phyloP scores from a whole-genome alignment of 495 filamentous ascomycete genomes.

The Xylaria nigripes region DNA sequence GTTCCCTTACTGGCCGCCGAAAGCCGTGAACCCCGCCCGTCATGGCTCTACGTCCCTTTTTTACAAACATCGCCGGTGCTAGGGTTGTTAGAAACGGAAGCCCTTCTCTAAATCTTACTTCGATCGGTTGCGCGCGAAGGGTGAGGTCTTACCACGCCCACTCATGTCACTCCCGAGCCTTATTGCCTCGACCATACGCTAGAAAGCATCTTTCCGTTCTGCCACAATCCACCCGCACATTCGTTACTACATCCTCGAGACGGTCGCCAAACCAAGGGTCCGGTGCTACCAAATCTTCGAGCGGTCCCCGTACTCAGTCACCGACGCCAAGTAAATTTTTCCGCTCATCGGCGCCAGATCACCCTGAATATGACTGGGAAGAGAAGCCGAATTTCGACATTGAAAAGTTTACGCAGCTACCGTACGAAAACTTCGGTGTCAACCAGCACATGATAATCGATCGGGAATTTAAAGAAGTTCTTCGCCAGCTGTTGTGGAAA shows the following conservation, averaged over 20 bases:
- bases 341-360: slow-evolving; percentile 9
- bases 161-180: slow-evolving; percentile 2
- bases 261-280: slow-evolving; percentile 9
- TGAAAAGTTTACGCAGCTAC: slow-evolving; percentile 75
- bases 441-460: slow-evolving; percentile 95
- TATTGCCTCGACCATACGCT: neutral
- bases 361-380: slow-evolving; percentile 55
- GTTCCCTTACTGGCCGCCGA: neutral
- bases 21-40: slow-evolving; percentile 2
- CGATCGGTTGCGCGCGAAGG: neutral
- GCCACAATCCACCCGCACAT: slow-evolving; percentile 12
- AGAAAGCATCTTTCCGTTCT: neutral
- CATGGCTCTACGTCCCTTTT: slow-evolving; percentile 18
- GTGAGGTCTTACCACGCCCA: slow-evolving; percentile 1
- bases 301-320: slow-evolving; percentile 20
- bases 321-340: slow-evolving; percentile 1
- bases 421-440: slow-evolving; percentile 79
- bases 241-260: slow-evolving; percentile 15
- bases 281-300: slow-evolving; percentile 20
- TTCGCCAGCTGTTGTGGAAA: slow-evolving; percentile 83
- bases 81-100: neutral
- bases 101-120: neutral
- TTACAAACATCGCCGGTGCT: slow-evolving; percentile 1
- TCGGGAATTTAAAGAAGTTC: slow-evolving; percentile 82
- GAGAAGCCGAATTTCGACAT: slow-evolving; percentile 68